These are phyloP conservation scores for Copromyces sp. DNA, from an alignment of 495 filamentous ascomycete genomes.

Conservation along the genomic window DNA sequence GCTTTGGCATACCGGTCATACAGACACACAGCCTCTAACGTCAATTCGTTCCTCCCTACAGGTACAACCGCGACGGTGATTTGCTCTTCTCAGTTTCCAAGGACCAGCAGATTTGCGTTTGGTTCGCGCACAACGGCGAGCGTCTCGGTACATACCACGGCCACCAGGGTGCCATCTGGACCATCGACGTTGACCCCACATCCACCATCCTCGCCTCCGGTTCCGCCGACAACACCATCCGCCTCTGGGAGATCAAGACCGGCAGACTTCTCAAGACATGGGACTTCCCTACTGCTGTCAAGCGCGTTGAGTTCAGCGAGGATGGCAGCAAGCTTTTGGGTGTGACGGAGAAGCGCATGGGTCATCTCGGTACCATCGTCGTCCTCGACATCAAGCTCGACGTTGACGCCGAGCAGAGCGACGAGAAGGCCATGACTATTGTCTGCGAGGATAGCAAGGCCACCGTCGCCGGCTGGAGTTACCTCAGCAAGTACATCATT, in stretches of 20 bases:
- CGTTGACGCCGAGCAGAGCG: constrained; percentile 67
- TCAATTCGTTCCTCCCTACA: constrained; percentile 19
- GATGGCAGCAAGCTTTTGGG: constrained; percentile 82
- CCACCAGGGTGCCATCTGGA: constrained; percentile 97
- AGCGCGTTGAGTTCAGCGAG: constrained; percentile 90
- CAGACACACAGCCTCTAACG: constrained; percentile 7
- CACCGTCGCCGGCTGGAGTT: constrained; percentile 94
- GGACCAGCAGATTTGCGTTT: constrained; percentile 91
- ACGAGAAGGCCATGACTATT: constrained; percentile 73
- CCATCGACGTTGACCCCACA: constrained; percentile 92
- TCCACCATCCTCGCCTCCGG: constrained; percentile 88
- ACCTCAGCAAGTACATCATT: constrained; percentile 84
- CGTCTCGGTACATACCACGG: constrained; percentile 91
- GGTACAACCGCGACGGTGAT: constrained; percentile 93
- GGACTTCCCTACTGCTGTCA: constrained; percentile 93
- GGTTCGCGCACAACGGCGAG: constrained; percentile 92
- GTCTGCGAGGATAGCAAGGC: constrained; percentile 91
- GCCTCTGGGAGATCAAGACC: constrained; percentile 91
- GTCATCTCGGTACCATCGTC: constrained; percentile 83
- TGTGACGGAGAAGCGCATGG: constrained; percentile 97
- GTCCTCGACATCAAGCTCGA: constrained; percentile 79
- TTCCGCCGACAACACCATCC: constrained; percentile 94
- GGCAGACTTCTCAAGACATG: constrained; percentile 90
- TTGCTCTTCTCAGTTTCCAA: constrained; percentile 95
- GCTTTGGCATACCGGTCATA: not conserved